Conservation (phyloP, 1,284 basidiomycete genomes). For the Fomitopsis palustris region DNA sequence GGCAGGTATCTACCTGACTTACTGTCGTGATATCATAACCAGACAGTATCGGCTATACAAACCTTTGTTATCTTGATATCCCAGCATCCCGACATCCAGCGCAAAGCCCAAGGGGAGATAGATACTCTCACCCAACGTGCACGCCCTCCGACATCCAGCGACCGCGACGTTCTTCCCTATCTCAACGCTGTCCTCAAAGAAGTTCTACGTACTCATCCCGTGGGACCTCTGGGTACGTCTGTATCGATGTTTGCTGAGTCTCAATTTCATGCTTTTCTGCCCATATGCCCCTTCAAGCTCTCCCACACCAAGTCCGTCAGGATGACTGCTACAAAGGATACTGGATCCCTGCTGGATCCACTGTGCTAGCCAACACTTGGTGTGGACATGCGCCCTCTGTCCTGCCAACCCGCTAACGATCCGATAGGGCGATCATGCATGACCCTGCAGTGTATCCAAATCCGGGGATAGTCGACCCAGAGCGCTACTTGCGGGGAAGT, state of each 20-base stretch:
- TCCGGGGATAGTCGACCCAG: neutral
- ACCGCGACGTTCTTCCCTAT: slow-evolving; percentile 27
- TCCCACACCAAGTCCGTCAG: neutral
- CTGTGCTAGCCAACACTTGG: neutral
- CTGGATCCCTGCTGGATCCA: neutral
- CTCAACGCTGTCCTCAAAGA: slow-evolving; percentile 30
- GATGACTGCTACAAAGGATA: slow-evolving; percentile 1
- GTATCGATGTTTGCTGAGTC: neutral
- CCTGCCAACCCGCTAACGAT: neutral
- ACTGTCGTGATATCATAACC: neutral
- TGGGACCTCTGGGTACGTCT: neutral
- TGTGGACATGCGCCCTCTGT: neutral
- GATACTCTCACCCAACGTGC: slow-evolving; percentile 32
- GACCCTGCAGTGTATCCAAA: neutral
- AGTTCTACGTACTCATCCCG: slow-evolving; percentile 16
- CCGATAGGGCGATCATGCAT: neutral
- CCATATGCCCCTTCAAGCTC: neutral
- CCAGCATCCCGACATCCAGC: slow-evolving; percentile 28
- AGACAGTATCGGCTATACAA: slow-evolving; percentile 2
- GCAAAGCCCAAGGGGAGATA: slow-evolving; percentile 22
- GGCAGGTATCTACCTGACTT: too few relatives aligned
- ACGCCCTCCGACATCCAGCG: slow-evolving; percentile 41
- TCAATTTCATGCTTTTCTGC: neutral
- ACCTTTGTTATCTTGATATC: slow-evolving; percentile 26
- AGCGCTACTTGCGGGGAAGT: neutral